These are phyloP conservation scores for Datisca glomerata DNA, from an alignment of 306 rosid species.

Conservation along the genomic window DNA sequence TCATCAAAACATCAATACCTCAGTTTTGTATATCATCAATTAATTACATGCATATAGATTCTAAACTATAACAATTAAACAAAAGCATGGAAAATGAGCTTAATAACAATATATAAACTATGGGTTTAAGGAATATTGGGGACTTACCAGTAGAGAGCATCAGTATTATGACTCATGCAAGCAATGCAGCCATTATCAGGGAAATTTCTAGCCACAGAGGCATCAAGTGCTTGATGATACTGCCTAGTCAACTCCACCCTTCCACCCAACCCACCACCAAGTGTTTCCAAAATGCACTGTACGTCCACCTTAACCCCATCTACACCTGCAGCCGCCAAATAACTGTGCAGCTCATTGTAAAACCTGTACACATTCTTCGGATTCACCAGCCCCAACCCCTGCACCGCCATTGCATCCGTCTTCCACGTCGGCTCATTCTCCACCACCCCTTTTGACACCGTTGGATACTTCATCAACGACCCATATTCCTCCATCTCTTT, in stretches of 20 bases:
- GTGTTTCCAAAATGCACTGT: constrained; percentile 80
- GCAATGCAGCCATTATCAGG: constrained; percentile 74
- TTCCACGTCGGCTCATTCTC: constrained; percentile 83
- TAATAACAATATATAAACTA: no score
- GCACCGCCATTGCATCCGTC: constrained; percentile 33
- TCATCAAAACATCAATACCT: not conserved
- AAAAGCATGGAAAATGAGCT: no score
- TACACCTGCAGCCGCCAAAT: constrained; percentile 59
- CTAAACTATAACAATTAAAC: not conserved
- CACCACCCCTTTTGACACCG: constrained; percentile 39
- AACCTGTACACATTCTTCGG: constrained; percentile 51
- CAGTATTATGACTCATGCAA: constrained; percentile 94
- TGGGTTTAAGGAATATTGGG: not conserved
- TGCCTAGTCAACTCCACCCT: constrained; percentile 67
- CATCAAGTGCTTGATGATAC: constrained; percentile 82
- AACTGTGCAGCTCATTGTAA: constrained; percentile 60
- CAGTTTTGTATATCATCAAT: not conserved
- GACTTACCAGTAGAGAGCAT: constrained; percentile 61
- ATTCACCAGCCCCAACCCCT: constrained; percentile 67
- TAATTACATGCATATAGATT: not conserved
- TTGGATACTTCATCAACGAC: constrained; percentile 40
- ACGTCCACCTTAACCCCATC: constrained; percentile 97
- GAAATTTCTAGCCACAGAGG: constrained; percentile 69
- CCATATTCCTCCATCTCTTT: constrained; percentile 60
- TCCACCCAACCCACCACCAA: constrained; percentile 69